Evolutionary conservation across 805 yeast genomes (phyloP), one percentile per base, ranked within the genome.

Genomic region (Saccharomycopsis javanensis): DNA sequence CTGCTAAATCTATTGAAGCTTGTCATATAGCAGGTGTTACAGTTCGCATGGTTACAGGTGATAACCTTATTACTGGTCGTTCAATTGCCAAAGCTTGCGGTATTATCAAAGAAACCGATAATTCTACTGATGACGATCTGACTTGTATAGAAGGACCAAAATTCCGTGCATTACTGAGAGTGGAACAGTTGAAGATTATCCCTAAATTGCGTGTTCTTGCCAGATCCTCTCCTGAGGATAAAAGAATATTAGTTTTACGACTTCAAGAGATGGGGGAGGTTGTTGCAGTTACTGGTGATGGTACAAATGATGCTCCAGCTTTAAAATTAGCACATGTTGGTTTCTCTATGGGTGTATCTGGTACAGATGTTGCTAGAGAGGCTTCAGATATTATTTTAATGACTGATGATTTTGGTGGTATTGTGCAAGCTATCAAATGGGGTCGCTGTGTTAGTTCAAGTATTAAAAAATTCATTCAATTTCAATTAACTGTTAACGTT

Each of bases 281-380:
- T 35, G 99, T 94, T 53, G 99, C 99, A 1, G 98, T 92, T 35
- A 94, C 99, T 38, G 99, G 99, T 68, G 99, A 94, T 70, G 99
- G 99, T 71, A 92, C 98, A 7, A 94, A 94, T 69, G 99, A 94
- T 77, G 99, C 98, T 0, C 97, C 97, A 15, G 98, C 99, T 2
- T 78, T 94, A 67, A 89, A 92, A 67, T 76, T 91, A 59, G 99
- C 99, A 0, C 98, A 94, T 72, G 96, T 94, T 58, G 99, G 99
- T 1, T 92, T 94, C 68, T 88, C 98, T 2, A 94, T 94, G 99
- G 99, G 99, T 63, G 88, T 91, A 60, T 79, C 96, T 7, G 99
- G 99, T 63, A 94, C 99, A 1, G 99, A 94, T 72, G 98, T 94
- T 61, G 99, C 99, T 8, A 82, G 97, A 70, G 99, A 94, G 69